A percentile compares a stretch with the other conserved stretches of the same genome.
Evolutionary conservation across 768 basidiomycete species (phyloP).

Genomic region (Cyclocybe aegerita): DNA sequence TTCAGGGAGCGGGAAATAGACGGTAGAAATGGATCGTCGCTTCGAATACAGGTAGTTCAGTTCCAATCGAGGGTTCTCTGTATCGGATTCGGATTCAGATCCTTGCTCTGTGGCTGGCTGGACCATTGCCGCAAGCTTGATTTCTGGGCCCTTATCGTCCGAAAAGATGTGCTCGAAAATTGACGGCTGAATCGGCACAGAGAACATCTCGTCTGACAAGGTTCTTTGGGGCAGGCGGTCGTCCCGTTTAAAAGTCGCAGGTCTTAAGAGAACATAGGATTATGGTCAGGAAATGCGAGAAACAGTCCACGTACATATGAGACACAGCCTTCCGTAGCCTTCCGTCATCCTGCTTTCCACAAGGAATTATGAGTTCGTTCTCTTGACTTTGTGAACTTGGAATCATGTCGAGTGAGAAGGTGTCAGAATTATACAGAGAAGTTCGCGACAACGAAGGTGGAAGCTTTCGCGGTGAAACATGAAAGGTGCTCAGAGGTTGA

Average conservation of each 20-base stretch:
- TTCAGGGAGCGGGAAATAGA: no score
- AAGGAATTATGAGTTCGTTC: conserved; percentile 27
- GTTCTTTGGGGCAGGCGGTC: conserved; percentile 10
- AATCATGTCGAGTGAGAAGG: conserved; percentile 26
- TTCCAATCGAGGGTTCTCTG: background rate
- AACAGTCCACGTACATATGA: background rate
- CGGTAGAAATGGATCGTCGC: no score
- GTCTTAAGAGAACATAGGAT: background rate
- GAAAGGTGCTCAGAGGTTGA: conserved; percentile 23
- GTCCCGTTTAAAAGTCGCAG: no score
- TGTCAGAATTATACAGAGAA: background rate
- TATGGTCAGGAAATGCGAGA: background rate
- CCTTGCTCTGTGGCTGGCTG: conserved; percentile 38
- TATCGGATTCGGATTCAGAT: conserved; percentile 28
- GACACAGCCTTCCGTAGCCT: background rate
- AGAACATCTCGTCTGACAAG: conserved; percentile 20
- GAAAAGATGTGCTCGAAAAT: conserved; percentile 13
- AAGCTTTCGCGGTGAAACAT: conserved; percentile 20
- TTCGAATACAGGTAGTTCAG: no score
- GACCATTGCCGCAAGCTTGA: background rate
- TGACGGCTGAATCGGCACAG: conserved; percentile 17
- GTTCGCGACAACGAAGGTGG: conserved; percentile 8
- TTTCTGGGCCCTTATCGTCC: conserved; percentile 10
- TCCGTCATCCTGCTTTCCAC: background rate
- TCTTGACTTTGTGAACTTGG: conserved; percentile 50